A percentile compares a stretch with the other conserved stretches of the same genome.
Conservation (phyloP, 2,329 filamentous ascomycete species). For the Colletotrichum spinosum region DNA sequence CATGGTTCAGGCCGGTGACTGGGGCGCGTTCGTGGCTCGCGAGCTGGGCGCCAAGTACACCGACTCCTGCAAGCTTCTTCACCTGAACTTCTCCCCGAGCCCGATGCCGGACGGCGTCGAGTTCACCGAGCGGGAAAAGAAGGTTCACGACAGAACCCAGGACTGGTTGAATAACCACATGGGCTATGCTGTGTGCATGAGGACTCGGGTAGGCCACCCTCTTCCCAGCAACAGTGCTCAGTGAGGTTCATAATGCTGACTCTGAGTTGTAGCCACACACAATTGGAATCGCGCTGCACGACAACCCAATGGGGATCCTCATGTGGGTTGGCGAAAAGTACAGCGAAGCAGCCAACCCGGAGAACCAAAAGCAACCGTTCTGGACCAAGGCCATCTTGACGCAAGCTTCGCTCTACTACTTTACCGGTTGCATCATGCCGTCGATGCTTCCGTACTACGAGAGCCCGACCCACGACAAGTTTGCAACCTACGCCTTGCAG, state of each 20-base stretch:
- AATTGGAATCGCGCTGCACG: slow-evolving; percentile 53
- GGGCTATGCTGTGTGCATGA: slow-evolving; percentile 55
- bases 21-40: slow-evolving; percentile 53
- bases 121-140: slow-evolving; percentile 47
- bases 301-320: slow-evolving; percentile 56
- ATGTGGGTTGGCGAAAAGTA: slow-evolving; percentile 56
- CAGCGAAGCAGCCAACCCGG: slow-evolving; percentile 36
- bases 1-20: slow-evolving; percentile 53
- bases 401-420: slow-evolving; percentile 41
- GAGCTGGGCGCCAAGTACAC: slow-evolving; percentile 48
- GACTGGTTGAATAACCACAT: slow-evolving; percentile 52
- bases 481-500: slow-evolving; percentile 28
- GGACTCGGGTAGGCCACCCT: slow-evolving; percentile 43
- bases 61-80: slow-evolving; percentile 50
- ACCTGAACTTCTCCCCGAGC: slow-evolving; percentile 54
- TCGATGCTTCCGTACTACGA: slow-evolving; percentile 38
- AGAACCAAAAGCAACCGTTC: slow-evolving; percentile 35
- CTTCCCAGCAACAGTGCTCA: background rate
- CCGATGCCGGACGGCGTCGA: slow-evolving; percentile 46
- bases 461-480: slow-evolving; percentile 35
- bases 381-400: slow-evolving; percentile 38
- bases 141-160: slow-evolving; percentile 44
- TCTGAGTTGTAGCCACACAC: slow-evolving; percentile 49
- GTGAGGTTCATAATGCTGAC: background rate
- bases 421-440: slow-evolving; percentile 41